phyloP scores from a whole-genome alignment of 768 basidiomycete genomes.

The Hebeloma cylindrosporum region DNA sequence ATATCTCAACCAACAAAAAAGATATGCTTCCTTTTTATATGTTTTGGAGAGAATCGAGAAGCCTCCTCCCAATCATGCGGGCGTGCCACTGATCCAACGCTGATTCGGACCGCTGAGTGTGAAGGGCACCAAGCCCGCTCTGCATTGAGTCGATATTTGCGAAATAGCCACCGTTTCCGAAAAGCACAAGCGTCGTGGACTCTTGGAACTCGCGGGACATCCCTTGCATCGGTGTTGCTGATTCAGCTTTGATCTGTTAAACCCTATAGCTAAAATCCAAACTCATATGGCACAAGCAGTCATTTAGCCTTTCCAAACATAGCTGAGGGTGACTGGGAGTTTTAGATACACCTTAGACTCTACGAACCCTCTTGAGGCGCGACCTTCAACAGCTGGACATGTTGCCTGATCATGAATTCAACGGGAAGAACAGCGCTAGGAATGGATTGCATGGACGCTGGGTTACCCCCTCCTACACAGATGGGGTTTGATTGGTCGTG shows the following conservation, averaged over 20 bases:
- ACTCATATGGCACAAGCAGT: conserved; percentile 24
- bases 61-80: conserved; percentile 16
- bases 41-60: conserved; percentile 19
- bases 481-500: conserved; percentile 2
- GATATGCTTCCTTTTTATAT: conserved; percentile 26
- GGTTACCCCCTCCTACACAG: neutral
- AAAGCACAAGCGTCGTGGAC: conserved; percentile 9
- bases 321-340: conserved; percentile 8
- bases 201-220: conserved; percentile 18
- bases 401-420: no score
- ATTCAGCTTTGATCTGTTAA: conserved; percentile 22
- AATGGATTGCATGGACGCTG: neutral
- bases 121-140: conserved; percentile 14
- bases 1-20: conserved; percentile 1
- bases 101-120: conserved; percentile 21
- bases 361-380: no score
- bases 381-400: no score
- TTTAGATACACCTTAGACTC: no score
- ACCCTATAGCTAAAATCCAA: conserved; percentile 30
- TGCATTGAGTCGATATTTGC: conserved; percentile 13
- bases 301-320: conserved; percentile 22
- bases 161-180: conserved; percentile 19
- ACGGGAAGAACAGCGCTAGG: conserved; percentile 3
- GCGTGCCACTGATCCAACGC: conserved; percentile 22
- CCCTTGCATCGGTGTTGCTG: conserved; percentile 10